Conservation (phyloP, 768 basidiomycete species). For the Cystobasidiopsis lactophilus region DNA sequence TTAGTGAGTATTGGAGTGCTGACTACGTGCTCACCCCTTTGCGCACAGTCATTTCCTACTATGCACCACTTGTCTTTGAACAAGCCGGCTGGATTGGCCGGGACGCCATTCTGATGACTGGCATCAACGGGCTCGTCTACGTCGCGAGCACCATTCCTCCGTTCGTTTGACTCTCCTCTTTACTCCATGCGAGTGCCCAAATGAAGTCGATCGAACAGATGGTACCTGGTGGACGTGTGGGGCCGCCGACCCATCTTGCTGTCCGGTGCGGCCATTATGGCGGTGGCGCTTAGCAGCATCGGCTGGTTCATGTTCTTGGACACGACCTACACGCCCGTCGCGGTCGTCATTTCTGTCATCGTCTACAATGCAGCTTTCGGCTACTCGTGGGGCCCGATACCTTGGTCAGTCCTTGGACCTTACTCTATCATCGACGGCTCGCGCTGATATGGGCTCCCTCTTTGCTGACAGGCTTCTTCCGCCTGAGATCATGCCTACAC, state of each 20-base stretch:
- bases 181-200: too few relatives aligned
- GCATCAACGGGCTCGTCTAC: conserved; percentile 32
- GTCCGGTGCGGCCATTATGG: conserved; percentile 70
- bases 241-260: conserved; percentile 70
- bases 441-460: not conserved
- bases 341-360: conserved; percentile 71
- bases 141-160: conserved; percentile 59
- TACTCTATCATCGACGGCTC: not conserved
- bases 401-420: not conserved
- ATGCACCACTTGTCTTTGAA: conserved; percentile 57
- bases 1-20: too few relatives aligned
- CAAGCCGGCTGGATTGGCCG: conserved; percentile 79
- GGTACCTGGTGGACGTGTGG: conserved; percentile 84
- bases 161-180: conserved; percentile 24
- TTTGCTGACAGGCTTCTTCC: conserved; percentile 3
- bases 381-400: conserved; percentile 37
- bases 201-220: conserved; percentile 31
- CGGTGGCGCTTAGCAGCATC: conserved; percentile 48
- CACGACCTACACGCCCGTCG: conserved; percentile 57
- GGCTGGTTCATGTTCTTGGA: conserved; percentile 92
- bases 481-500: conserved; percentile 13
- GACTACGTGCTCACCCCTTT: conserved; percentile 1
- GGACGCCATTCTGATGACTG: conserved; percentile 64
- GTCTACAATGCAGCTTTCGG: conserved; percentile 87
- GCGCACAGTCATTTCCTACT: conserved; percentile 68